Evolutionary conservation across 1,284 basidiomycete species (phyloP), one percentile per base, ranked within the genome.

Genomic region (Cutaneotrichosporon spelunceum): DNA sequence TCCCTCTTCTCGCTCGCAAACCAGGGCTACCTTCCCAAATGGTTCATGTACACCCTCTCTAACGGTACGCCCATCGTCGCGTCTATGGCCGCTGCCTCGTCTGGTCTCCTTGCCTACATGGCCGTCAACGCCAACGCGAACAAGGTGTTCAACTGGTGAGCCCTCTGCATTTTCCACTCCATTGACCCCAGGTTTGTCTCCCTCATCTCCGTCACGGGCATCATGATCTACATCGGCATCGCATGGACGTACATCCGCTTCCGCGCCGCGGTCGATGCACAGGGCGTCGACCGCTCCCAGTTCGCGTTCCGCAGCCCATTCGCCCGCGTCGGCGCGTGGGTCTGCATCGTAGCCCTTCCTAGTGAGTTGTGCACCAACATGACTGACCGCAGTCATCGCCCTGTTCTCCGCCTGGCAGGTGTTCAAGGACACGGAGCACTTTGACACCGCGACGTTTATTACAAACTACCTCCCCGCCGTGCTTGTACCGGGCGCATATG

Each of bases 51-150:
- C 33, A 65, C 62, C 21, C 71, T 69, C 58, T 57, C 48, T 13
- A 53, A 66, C 53, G 65, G 70, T 16, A 57, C 59, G 14, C 69
- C 68, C 3, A 80, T 72, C 61, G 70, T 86, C 16, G 84, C 90
- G 13, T 82, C 96, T 62, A 13, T 84, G 10, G 83, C 89, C 72
- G 87, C 85, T 68, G 81, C 87, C 14, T 64, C 79, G n/a, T 91
- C 95, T 72, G 65, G 79, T 61, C 66, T 76, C 19, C 75, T 83
- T 23, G 76, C 82, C 33, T 82, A 78, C 72, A 84, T 87, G 82
- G 86, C 84, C 44, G 80, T 88, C 56, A 82, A 80, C 45, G 77
- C 72, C 45, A 84, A 84, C 55, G 83, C 87, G 8, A 86, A 87
- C 44, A 81, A 75, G 44, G 88, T 91, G 39, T 91, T 95, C 76